A percentile compares a stretch with the other conserved stretches of the same genome.
Conservation (phyloP, 2,329 filamentous ascomycete species). For the Epichloe gansuensis region DNA sequence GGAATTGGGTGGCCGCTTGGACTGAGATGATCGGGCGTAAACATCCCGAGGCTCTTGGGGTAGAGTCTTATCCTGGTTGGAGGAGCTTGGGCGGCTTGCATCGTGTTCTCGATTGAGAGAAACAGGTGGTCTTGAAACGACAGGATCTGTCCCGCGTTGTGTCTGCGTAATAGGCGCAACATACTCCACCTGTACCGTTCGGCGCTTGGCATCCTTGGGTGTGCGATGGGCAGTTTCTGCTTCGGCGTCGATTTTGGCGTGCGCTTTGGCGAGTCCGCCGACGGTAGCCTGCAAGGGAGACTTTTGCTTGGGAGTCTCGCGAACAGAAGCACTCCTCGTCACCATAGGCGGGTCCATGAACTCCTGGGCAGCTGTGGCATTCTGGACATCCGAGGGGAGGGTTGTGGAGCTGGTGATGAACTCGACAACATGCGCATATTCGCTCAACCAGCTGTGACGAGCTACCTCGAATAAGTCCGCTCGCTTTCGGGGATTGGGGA, state of each 20-base stretch:
- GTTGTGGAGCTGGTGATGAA: conserved; percentile 96
- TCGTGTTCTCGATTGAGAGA: conserved; percentile 29
- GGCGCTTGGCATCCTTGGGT: conserved; percentile 77
- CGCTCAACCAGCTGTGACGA: conserved; percentile 93
- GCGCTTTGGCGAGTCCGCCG: conserved; percentile 57
- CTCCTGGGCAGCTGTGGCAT: conserved; percentile 55
- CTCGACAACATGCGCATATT: conserved; percentile 91
- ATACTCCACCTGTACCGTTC: conserved; percentile 96
- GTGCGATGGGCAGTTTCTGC: conserved; percentile 43
- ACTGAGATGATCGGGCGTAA: conserved; percentile 23
- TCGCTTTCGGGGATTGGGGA: conserved; percentile 86
- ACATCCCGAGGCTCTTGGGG: conserved; percentile 43
- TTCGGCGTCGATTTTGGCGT: conserved; percentile 59
- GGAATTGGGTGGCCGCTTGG: conserved; percentile 35
- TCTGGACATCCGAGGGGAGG: conserved; percentile 71
- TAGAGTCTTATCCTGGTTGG: conserved; percentile 42
- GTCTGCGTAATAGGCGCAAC: conserved; percentile 84
- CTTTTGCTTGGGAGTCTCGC: conserved; percentile 67
- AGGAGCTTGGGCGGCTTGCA: conserved; percentile 16
- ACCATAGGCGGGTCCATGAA: conserved; percentile 46
- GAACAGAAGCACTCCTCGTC: conserved; percentile 80
- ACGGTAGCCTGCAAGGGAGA: conserved; percentile 33
- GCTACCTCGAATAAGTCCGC: conserved; percentile 96
- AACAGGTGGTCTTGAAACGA: conserved; percentile 15
- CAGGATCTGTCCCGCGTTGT: conserved; percentile 44